Evolutionary conservation across 257 asterid genomes (phyloP), one percentile per base, ranked within the genome.

Genomic region (Solanum chilense): DNA sequence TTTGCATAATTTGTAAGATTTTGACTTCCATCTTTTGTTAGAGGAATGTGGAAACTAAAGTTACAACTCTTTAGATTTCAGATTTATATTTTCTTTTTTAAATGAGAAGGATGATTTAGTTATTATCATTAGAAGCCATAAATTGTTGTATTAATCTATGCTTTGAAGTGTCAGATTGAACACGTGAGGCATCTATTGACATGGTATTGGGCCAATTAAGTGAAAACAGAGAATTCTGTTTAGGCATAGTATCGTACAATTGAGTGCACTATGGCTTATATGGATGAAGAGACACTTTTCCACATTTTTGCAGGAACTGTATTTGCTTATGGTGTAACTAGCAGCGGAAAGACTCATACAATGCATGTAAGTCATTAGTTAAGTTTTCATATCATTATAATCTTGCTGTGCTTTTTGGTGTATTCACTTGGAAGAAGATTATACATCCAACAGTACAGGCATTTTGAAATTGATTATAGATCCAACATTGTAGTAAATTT

Each of bases 281-380:
- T 81, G 45, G 45, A 47, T 11, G 69, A 81, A 31, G 69, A 31
- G 69, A 31, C 18, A n/a, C n/a, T n/a, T n/a, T n/a, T 49, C 68
- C 45, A 81, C 45, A 49, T 49, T 49, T 49, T 78, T 91, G 91
- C 90, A 95, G 98, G 98, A 76, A 95, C 98, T 6, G 97, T 95
- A 27, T 95, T 95, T 69, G 97, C 98, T 3, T 95, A 95, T 88
- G 98, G 98, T 77, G 98, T 95, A 86, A 95, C 98, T 47, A 95
- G 98, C 93, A 95, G 98, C 68, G 98, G 98, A 88, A 95, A 95
- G 93, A 95, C 98, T 45, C 98, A 95, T 86, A 95, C 98, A 37
- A 95, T 94, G 98, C 98, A 95, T 93, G 98, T 94, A 93, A 93
- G 87, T 16, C 56, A 49, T 75, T n/a, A 64, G 13, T 76, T n/a